phyloP scores from a whole-genome alignment of 1,284 basidiomycete genomes.

The Testicularia cyperi region DNA sequence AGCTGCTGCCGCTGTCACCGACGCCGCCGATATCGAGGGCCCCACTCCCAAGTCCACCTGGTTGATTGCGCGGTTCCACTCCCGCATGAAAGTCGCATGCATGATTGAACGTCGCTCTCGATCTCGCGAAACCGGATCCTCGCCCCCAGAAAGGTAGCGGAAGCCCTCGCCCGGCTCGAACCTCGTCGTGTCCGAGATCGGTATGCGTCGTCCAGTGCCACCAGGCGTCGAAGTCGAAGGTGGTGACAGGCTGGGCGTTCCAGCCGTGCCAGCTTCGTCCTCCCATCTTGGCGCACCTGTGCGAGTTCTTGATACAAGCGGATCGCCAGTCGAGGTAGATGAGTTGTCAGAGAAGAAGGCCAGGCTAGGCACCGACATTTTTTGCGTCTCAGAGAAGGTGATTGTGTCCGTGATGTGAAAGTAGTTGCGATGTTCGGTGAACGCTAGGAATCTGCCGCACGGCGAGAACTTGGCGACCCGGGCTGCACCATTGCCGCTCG shows the following conservation, averaged over 20 bases:
- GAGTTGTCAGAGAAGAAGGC: background rate
- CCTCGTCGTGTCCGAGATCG: background rate
- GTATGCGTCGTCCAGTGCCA: background rate
- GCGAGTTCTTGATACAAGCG: background rate
- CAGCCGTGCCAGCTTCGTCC: background rate
- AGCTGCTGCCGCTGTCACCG: background rate
- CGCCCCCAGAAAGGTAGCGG: constrained; percentile 7
- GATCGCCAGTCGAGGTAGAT: background rate
- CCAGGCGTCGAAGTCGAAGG: too few species aligned
- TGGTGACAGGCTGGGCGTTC: too few species aligned
- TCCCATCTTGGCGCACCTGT: too few species aligned
- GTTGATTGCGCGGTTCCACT: constrained; percentile 29
- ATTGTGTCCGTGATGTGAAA: constrained; percentile 43
- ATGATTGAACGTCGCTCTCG: constrained; percentile 18
- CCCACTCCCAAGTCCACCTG: constrained; percentile 7
- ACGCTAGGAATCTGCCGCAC: constrained; percentile 43
- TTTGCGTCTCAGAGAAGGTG: constrained; percentile 29
- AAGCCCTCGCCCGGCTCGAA: constrained; percentile 6
- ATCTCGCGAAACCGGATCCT: constrained; percentile 16
- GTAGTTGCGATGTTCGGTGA: constrained; percentile 42
- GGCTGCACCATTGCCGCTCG: constrained; percentile 35
- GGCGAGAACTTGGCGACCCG: constrained; percentile 46
- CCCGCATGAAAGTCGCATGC: constrained; percentile 25
- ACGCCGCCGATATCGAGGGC: too few species aligned
- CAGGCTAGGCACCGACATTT: constrained; percentile 8